A percentile compares a stretch with the other conserved stretches of the same genome.
Conservation (phyloP, 805 yeast genomes). For the Kuraishia ogatae region DNA sequence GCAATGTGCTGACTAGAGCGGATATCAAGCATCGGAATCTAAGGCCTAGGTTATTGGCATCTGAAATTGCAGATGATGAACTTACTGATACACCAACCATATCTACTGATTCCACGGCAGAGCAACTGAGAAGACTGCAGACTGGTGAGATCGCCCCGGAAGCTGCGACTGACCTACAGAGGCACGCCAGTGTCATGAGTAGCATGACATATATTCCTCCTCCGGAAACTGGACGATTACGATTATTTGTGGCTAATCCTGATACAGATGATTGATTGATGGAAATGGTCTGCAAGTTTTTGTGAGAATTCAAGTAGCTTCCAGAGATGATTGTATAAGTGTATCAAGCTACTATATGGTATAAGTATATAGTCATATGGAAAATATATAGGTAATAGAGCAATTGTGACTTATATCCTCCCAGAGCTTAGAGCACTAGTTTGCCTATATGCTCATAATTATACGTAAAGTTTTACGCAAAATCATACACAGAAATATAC, state of each 20-base stretch:
- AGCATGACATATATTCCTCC: slow-evolving; percentile 19
- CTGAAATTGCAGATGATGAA: slow-evolving; percentile 67
- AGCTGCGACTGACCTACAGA: slow-evolving; percentile 14
- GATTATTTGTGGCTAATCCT: slow-evolving; percentile 51
- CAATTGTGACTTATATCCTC: too few species aligned
- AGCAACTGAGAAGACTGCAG: slow-evolving; percentile 17
- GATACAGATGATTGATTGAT: slow-evolving; percentile 28
- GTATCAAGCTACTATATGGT: background rate
- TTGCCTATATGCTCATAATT: too few species aligned
- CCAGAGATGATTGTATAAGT: too few species aligned
- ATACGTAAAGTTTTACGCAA: too few species aligned
- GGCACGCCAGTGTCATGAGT: slow-evolving; percentile 25
- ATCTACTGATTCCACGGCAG: slow-evolving; percentile 22
- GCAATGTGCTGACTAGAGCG: slow-evolving; percentile 14
- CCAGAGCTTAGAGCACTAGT: too few species aligned
- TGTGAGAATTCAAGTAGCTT: too few species aligned
- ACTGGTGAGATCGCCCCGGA: slow-evolving; percentile 7
- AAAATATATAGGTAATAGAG: too few species aligned
- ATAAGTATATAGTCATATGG: too few species aligned
- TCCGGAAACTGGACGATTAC: slow-evolving; percentile 27
- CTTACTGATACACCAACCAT: slow-evolving; percentile 20
- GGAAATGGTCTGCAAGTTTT: too few species aligned
- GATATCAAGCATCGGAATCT: slow-evolving; percentile 57
- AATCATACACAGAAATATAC: too few species aligned
- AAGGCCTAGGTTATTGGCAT: slow-evolving; percentile 60